Evolutionary conservation across 169 alveolate species (phyloP).

Genomic region (Plasmodium malariae): DNA sequence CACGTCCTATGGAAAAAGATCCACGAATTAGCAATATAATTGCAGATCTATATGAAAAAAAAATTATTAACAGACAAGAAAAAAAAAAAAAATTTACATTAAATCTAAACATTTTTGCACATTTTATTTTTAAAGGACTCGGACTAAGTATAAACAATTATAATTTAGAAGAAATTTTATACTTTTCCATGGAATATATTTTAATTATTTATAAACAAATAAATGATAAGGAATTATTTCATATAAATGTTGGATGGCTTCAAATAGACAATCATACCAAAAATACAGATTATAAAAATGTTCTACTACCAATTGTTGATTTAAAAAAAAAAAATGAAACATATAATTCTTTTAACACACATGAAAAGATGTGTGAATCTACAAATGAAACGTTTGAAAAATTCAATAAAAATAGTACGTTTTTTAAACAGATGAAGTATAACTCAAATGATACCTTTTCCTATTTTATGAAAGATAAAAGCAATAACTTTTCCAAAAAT

Average conservation of each 20-base stretch:
- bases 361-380: not conserved
- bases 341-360: not conserved
- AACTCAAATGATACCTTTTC: conserved; percentile 18
- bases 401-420: not conserved
- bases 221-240: conserved; percentile 64
- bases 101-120: conserved; percentile 62
- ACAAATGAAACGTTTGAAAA: not conserved
- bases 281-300: conserved; percentile 69
- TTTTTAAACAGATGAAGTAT: not conserved
- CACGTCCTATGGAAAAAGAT: conserved; percentile 6
- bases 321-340: conserved; percentile 13
- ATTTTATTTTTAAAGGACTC: conserved; percentile 72
- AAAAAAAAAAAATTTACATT: conserved; percentile 14
- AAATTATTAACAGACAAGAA: conserved; percentile 28
- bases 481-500: conserved; percentile 33
- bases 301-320: conserved; percentile 62
- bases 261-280: conserved; percentile 77
- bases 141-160: conserved; percentile 73
- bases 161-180: conserved; percentile 72
- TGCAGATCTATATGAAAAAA: conserved; percentile 35
- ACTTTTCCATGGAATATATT: conserved; percentile 69
- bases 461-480: not conserved
- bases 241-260: conserved; percentile 69
- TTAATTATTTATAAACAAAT: conserved; percentile 59
- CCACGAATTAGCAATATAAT: conserved; percentile 17